Evolutionary conservation across 2,329 filamentous ascomycete genomes (phyloP).

Genomic region (Shiraia bambusicola): DNA sequence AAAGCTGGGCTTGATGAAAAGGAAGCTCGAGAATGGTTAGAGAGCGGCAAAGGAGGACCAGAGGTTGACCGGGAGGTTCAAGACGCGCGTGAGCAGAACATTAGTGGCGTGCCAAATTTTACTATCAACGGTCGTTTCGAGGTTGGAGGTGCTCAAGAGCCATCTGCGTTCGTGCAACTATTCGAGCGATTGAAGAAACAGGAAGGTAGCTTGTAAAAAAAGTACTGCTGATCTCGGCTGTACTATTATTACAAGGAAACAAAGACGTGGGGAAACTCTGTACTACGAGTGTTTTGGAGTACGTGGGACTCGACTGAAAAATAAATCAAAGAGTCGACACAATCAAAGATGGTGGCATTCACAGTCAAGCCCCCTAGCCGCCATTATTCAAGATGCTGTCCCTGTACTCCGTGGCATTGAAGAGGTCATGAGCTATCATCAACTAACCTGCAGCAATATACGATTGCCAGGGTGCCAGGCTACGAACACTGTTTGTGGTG

Average conservation of each 20-base stretch:
- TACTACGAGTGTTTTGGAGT: too few species aligned
- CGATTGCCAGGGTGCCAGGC: neutral
- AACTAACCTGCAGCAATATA: slow-evolving; percentile 2
- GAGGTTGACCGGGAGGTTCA: slow-evolving; percentile 51
- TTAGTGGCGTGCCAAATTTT: slow-evolving; percentile 74
- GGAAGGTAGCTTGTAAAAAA: slow-evolving; percentile 23
- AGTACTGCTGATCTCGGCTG: too few species aligned
- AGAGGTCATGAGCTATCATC: neutral
- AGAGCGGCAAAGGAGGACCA: slow-evolving; percentile 46
- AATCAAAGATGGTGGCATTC: too few species aligned
- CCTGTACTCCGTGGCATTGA: too few species aligned
- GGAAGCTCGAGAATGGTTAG: slow-evolving; percentile 49
- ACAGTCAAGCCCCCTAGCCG: too few species aligned
- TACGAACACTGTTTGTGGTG: too few species aligned
- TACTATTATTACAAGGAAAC: too few species aligned
- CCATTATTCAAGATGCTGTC: too few species aligned
- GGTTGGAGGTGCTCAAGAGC: slow-evolving; percentile 71
- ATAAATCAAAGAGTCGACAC: too few species aligned
- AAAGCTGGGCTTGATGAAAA: slow-evolving; percentile 47
- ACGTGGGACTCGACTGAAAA: too few species aligned
- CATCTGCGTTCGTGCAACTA: slow-evolving; percentile 64
- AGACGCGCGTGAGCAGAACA: slow-evolving; percentile 50
- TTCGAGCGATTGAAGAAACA: slow-evolving; percentile 62
- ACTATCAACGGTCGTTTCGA: slow-evolving; percentile 68
- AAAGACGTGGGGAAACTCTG: neutral